Evolutionary conservation across 768 basidiomycete species (phyloP).

Genomic region (Suillus fuscotomentosus): DNA sequence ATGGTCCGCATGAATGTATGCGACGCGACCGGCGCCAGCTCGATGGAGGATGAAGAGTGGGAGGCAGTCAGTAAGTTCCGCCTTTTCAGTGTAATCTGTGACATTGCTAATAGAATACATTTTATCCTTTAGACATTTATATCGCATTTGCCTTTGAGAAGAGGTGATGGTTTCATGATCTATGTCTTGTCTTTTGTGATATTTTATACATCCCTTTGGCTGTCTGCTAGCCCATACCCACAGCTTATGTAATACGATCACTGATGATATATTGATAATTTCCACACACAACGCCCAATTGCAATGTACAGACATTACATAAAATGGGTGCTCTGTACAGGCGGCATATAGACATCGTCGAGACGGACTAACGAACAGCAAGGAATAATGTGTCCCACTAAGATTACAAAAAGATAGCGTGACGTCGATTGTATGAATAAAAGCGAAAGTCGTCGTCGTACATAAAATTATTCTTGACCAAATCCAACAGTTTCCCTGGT

Average conservation of each 20-base stretch:
- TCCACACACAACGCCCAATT: background rate
- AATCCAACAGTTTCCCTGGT: slow-evolving; percentile 89
- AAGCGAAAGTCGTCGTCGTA: slow-evolving; percentile 1
- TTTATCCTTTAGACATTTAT: slow-evolving; percentile 69
- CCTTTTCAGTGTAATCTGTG: background rate
- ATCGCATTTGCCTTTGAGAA: slow-evolving; percentile 92
- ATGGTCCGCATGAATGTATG: slow-evolving; percentile 92
- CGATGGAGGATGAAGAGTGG: slow-evolving; percentile 96
- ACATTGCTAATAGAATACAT: slow-evolving; percentile 1
- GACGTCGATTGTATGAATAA: slow-evolving; percentile 13
- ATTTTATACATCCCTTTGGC: slow-evolving; percentile 1
- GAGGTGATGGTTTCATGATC: slow-evolving; percentile 23
- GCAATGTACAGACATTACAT: too few species aligned
- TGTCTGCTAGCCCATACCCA: background rate
- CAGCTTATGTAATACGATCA: background rate
- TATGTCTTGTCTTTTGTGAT: slow-evolving; percentile 6
- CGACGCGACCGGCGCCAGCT: slow-evolving; percentile 78
- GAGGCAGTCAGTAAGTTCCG: slow-evolving; percentile 90
- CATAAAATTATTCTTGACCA: slow-evolving; percentile 74
- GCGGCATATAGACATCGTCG: background rate
- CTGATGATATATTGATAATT: background rate
- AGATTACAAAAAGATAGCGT: slow-evolving; percentile 31
- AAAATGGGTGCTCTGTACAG: background rate
- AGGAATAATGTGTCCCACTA: slow-evolving; percentile 20
- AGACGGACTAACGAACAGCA: slow-evolving; percentile 1